These are phyloP conservation scores for Aureobasidium melanogenum DNA, from an alignment of 2,329 filamentous ascomycete species.

Conservation along the genomic window DNA sequence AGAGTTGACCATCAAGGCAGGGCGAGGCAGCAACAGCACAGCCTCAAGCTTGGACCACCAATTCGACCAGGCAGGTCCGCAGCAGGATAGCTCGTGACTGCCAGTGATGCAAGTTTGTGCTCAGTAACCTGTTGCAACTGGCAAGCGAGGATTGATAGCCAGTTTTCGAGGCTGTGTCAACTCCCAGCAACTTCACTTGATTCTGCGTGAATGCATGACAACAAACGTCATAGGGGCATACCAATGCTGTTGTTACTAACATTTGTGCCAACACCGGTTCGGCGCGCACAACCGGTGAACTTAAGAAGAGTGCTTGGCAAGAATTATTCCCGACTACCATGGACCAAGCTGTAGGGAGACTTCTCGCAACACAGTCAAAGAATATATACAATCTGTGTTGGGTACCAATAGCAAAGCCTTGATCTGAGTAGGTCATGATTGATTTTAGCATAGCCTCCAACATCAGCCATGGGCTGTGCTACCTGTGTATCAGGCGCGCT, in stretches of 20 bases:
- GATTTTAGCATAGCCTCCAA: not conserved
- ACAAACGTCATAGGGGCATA: not conserved
- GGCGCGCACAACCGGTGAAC: not conserved
- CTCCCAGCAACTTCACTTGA: not conserved
- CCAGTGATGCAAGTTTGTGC: not conserved
- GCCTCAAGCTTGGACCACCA: conserved; percentile 1
- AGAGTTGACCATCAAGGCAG: conserved; percentile 1
- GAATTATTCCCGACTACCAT: not conserved
- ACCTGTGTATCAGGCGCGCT: not conserved
- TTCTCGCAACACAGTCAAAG: not conserved
- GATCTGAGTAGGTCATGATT: not conserved
- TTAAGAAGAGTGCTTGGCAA: not conserved
- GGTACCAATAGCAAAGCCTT: not conserved
- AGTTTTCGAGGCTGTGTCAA: not conserved
- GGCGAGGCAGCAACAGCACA: not conserved
- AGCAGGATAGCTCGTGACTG: not conserved
- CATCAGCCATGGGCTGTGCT: not conserved
- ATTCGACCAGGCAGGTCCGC: not conserved
- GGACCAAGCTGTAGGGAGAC: not conserved
- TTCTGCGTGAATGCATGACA: not conserved
- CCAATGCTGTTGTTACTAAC: not conserved
- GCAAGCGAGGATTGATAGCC: not conserved
- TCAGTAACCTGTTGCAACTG: too few relatives aligned
- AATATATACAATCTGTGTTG: not conserved
- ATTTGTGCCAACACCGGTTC: not conserved